Conservation (phyloP, 176 grass and related monocot genomes). For the Eleusine indica region DNA sequence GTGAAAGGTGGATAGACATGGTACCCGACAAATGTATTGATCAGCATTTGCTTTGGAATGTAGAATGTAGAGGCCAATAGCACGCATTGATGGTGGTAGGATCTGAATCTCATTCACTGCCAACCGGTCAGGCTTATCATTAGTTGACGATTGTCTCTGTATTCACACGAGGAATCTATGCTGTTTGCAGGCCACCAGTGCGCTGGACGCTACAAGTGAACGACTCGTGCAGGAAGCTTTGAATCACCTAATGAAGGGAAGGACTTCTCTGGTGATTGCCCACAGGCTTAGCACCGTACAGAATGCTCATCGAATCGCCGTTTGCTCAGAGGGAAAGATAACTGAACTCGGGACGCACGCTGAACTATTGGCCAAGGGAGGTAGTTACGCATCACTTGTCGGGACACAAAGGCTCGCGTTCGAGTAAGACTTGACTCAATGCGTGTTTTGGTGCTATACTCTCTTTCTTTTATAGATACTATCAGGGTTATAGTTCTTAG, state of each 20-base stretch:
- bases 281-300: constrained; percentile 92
- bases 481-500: too few species aligned
- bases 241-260: constrained; percentile 80
- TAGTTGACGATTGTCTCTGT: background rate
- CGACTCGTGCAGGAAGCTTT: constrained; percentile 90
- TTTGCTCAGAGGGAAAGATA: constrained; percentile 79
- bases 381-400: constrained; percentile 81
- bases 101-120: background rate
- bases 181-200: constrained; percentile 78
- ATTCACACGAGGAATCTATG: constrained; percentile 14
- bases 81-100: background rate
- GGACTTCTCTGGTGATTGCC: constrained; percentile 93
- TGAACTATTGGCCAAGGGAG: constrained; percentile 68
- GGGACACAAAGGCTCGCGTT: constrained; percentile 85
- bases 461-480: background rate
- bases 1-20: background rate
- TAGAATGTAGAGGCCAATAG: background rate
- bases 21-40: background rate
- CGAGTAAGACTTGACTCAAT: constrained; percentile 45
- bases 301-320: constrained; percentile 78
- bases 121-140: background rate
- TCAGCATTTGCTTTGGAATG: background rate
- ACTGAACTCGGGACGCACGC: constrained; percentile 71
- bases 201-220: constrained; percentile 85
- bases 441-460: background rate